Conservation (phyloP, 768 basidiomycete species). For the Pulveroboletus sp. region DNA sequence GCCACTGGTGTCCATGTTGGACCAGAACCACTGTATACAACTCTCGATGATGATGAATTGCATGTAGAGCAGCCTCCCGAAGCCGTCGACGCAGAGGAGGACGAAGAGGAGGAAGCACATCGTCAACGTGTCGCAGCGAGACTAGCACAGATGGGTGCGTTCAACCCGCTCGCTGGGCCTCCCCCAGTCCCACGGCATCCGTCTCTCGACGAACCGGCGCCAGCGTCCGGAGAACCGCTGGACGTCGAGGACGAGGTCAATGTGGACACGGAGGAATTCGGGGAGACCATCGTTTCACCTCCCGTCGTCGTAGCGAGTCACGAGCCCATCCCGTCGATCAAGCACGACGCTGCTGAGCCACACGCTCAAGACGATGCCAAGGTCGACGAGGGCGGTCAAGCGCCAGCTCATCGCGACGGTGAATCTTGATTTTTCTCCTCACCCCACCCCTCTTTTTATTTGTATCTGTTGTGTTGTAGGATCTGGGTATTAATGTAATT, state of each 20-base stretch:
- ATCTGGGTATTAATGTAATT: constrained; percentile 31
- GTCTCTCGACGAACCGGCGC: constrained; percentile 12
- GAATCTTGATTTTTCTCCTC: constrained; percentile 38
- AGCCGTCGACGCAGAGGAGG: constrained; percentile 26
- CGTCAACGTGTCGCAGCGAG: constrained; percentile 56
- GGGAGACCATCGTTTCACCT: constrained; percentile 19
- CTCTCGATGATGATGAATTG: constrained; percentile 2
- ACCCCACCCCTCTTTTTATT: constrained; percentile 5
- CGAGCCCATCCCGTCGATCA: constrained; percentile 12
- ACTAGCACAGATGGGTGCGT: constrained; percentile 58
- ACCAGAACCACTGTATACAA: constrained; percentile 21
- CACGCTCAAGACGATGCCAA: constrained; percentile 17
- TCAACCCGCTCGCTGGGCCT: constrained; percentile 49
- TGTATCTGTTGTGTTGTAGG: constrained; percentile 24
- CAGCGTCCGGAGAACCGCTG: constrained; percentile 2
- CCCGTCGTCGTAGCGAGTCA: constrained; percentile 22
- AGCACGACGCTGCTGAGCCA: constrained; percentile 14
- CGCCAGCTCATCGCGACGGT: constrained; percentile 34
- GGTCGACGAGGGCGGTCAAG: constrained; percentile 14
- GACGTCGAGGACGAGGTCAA: constrained; percentile 24
- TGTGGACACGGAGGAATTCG: constrained; percentile 24
- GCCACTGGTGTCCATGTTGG: neutral
- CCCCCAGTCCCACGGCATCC: constrained; percentile 22
- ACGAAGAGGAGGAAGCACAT: constrained; percentile 53
- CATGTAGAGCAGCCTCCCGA: constrained; percentile 2